A percentile compares a stretch with the other conserved stretches of the same genome.
Conservation (phyloP, 2,329 filamentous ascomycete species). For the Rutstroemia sp. region DNA sequence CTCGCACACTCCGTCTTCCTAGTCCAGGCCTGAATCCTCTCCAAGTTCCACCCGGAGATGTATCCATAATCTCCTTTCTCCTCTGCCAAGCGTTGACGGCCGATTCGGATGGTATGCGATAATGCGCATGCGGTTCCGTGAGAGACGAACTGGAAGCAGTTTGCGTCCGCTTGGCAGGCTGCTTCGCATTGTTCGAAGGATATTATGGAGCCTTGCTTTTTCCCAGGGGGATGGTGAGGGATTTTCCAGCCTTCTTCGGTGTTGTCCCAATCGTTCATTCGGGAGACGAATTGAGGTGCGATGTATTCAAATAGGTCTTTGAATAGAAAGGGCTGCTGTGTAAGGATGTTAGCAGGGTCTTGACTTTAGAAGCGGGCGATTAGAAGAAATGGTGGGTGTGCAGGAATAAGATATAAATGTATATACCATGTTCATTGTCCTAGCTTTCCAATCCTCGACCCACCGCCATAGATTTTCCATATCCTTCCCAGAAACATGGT, state of each 20-base stretch:
- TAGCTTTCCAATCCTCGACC: conserved; percentile 10
- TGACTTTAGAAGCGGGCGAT: not conserved
- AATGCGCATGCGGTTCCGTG: conserved; percentile 3
- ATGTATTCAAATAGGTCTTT: conserved; percentile 5
- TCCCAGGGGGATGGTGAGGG: not conserved
- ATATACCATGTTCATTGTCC: conserved; percentile 9
- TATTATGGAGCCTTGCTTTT: not conserved
- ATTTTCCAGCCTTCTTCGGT: conserved; percentile 2
- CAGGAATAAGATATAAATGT: not conserved
- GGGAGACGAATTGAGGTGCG: conserved; percentile 2
- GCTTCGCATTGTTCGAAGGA: conserved; percentile 8
- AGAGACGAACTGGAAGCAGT: conserved; percentile 10
- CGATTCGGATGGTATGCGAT: conserved; percentile 7
- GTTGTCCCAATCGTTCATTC: conserved; percentile 7
- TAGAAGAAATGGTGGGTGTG: not conserved
- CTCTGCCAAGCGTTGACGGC: not conserved
- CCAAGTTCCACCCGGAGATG: conserved; percentile 8
- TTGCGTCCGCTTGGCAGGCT: conserved; percentile 7
- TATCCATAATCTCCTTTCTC: not conserved
- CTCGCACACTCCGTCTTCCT: conserved; percentile 1
- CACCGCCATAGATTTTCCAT: conserved; percentile 10
- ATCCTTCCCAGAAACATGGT: conserved; percentile 10
- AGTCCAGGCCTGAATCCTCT: conserved; percentile 9
- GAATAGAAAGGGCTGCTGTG: not conserved
- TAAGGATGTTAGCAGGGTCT: not conserved